phyloP scores from a whole-genome alignment of 202 grass and related monocot genomes.

The Tripidium arundinaceum region DNA sequence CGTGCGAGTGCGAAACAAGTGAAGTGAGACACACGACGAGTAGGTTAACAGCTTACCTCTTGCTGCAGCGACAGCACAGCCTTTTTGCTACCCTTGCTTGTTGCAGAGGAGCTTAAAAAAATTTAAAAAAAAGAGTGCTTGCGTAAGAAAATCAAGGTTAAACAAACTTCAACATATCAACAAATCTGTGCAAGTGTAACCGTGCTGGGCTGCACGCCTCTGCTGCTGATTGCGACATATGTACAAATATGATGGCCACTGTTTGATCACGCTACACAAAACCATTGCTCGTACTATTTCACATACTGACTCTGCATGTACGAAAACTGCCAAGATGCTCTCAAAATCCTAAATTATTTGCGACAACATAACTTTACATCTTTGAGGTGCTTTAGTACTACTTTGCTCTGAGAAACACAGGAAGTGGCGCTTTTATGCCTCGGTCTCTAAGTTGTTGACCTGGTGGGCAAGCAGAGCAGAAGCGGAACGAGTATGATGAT shows the following conservation, averaged over 20 bases:
- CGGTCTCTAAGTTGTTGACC: not conserved
- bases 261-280: slow-evolving; percentile 27
- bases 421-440: not conserved
- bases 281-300: slow-evolving; percentile 25
- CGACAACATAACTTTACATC: not conserved
- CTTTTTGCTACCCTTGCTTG: slow-evolving; percentile 1
- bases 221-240: not conserved
- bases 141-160: not conserved
- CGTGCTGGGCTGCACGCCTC: not conserved
- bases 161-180: slow-evolving; percentile 4
- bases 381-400: slow-evolving; percentile 18
- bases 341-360: slow-evolving; percentile 8
- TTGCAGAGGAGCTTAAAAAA: not conserved
- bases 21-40: not conserved
- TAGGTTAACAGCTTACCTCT: not conserved
- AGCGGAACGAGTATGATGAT: not conserved
- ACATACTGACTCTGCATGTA: slow-evolving; percentile 6
- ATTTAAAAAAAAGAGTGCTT: not conserved
- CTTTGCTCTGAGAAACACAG: not conserved
- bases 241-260: not conserved
- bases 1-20: not conserved
- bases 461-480: not conserved
- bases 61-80: not conserved
- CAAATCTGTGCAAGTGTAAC: not conserved
- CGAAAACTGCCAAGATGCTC: not conserved